Base-by-base conservation (phyloP, 176 grass and related monocot genomes). In the Cenchrus purpureus region DNA sequence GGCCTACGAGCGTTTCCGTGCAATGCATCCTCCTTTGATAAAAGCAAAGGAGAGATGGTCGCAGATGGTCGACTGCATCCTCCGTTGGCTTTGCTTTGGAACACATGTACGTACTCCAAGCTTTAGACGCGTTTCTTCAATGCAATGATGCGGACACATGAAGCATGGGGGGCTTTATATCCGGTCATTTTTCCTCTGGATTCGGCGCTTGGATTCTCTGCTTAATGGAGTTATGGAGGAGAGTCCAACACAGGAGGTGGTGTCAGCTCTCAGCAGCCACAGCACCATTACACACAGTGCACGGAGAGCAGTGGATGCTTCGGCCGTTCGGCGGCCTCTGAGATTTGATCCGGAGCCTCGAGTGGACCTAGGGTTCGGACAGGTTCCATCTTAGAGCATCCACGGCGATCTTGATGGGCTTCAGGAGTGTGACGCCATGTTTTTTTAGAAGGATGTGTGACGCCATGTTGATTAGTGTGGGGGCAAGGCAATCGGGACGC, bases 111-210 rank as follows among this genome's bases (percentile, higher is more conserved):
- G 32, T 14, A 37, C 72, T 29, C 15, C 6, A 12, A 9, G 25
- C 43, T 70, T 85, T 19, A 45, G 15, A 61, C 14, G 10, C 16
- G 15, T 25, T 51, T 71, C 42, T 79, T 85, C 79, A 19, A 10
- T 68, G 34, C 6, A 67, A 59, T 69, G 48, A 86, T 72, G 66
- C 17, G 45, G 66, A 10, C 67, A 86, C 84, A 28, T 64, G 56
- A 79, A 28, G 44, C 3, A 68, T 40, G 7, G 52, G 50, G 12
- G 17, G 0, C 3, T 4, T 29, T 29, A 17, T 66, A 31, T 9
- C 37, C 64, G 12, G 28, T 65, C 63, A 12, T 34, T 34, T 32
- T 65, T 12, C 29, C 3, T 34, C 3, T 34, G 9, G 2, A 29
- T 67, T 16, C 28, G 29, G 29, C 63, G 63, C n/a, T 20, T 45